A percentile compares a stretch with the other conserved stretches of the same genome.
Conservation (phyloP, 495 filamentous ascomycete genomes). For the Penicillium simplicissimum region DNA sequence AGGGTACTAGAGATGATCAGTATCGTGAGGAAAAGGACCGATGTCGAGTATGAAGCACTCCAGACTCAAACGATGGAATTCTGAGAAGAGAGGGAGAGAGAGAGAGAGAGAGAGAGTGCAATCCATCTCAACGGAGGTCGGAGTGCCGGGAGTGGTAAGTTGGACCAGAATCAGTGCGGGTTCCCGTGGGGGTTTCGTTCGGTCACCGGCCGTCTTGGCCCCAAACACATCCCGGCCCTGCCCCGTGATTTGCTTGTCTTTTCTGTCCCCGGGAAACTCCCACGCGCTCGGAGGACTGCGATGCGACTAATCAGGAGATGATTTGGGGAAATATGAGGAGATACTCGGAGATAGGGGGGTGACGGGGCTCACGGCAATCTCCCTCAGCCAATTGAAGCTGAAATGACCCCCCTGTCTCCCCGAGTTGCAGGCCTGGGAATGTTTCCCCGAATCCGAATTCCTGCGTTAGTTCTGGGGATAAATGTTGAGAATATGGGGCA, state of each 20-base stretch:
- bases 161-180: neutral
- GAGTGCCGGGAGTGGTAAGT: neutral
- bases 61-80: neutral
- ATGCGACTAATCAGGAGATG: neutral
- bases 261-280: neutral
- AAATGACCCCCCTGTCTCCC: neutral
- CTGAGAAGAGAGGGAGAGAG: neutral
- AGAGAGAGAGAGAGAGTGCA: neutral
- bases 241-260: slow-evolving; percentile 2
- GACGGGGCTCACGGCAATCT: neutral
- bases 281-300: neutral
- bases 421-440: neutral
- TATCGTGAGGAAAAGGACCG: neutral
- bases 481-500: neutral
- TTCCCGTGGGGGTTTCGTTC: slow-evolving; percentile 10
- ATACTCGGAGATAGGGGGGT: neutral
- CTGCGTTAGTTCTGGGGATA: neutral
- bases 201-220: slow-evolving; percentile 7
- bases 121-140: neutral
- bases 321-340: neutral
- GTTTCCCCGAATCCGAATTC: neutral
- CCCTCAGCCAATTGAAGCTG: neutral
- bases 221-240: neutral
- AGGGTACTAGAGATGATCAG: neutral
- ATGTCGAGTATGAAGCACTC: neutral